Conservation (phyloP, 2,329 filamentous ascomycete species). For the Stemphylium vesicarium region DNA sequence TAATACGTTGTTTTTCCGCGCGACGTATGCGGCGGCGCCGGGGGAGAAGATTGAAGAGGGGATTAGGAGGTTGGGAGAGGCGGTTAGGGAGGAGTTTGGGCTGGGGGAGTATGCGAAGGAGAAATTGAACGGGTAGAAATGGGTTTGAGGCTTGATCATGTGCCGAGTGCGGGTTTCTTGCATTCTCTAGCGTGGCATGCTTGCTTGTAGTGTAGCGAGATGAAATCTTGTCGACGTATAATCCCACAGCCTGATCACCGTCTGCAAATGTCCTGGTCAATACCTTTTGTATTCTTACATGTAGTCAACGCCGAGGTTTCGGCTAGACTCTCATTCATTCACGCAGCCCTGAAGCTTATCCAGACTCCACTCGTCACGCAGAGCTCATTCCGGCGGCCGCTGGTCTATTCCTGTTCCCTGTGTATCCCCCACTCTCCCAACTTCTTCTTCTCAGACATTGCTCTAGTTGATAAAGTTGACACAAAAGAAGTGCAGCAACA, state of each 20-base stretch:
- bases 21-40: constrained; percentile 84
- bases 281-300: constrained; percentile 2
- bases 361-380: not conserved
- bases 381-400: not conserved
- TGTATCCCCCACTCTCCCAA: too few species aligned
- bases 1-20: constrained; percentile 80
- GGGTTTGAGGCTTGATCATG: not conserved
- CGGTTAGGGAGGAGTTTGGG: constrained; percentile 69
- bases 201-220: not conserved
- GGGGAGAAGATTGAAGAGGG: constrained; percentile 58
- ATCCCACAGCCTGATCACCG: not conserved
- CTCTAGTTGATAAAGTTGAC: constrained; percentile 96
- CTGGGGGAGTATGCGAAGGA: constrained; percentile 39
- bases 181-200: too few species aligned
- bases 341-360: not conserved
- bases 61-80: constrained; percentile 71
- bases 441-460: not conserved
- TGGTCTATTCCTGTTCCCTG: not conserved
- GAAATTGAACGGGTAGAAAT: not conserved
- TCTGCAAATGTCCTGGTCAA: not conserved
- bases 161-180: too few species aligned
- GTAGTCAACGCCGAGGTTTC: not conserved
- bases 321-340: not conserved
- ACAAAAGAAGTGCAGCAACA: constrained; percentile 98
- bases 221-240: not conserved